phyloP scores from a whole-genome alignment of 805 yeast genomes.

The Barnettozyma californica region DNA sequence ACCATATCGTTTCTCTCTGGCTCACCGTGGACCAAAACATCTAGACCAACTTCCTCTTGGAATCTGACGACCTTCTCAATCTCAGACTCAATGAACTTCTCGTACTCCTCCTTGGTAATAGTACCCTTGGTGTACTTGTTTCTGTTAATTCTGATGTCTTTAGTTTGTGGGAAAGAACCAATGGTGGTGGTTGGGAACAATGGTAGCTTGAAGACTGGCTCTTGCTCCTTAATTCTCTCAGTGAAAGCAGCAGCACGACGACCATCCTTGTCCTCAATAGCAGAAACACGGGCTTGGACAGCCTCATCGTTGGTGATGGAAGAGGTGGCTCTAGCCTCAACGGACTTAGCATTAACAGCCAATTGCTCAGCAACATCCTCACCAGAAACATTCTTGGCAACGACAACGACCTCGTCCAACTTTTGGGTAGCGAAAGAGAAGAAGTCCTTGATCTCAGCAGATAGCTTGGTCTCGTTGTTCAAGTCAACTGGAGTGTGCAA shows the following conservation, averaged over 20 bases:
- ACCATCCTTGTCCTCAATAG: conserved; percentile 68
- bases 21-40: conserved; percentile 99
- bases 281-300: conserved; percentile 82
- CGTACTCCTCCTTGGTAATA: conserved; percentile 91
- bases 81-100: conserved; percentile 93
- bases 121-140: conserved; percentile 97
- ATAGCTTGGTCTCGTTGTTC: conserved; percentile 84
- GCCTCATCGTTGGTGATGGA: conserved; percentile 86
- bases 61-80: conserved; percentile 92
- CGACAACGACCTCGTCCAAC: conserved; percentile 81
- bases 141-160: conserved; percentile 98
- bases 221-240: conserved; percentile 82
- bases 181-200: conserved; percentile 99
- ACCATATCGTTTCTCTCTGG: conserved; percentile 99
- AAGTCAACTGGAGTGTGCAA: conserved; percentile 98
- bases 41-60: conserved; percentile 99
- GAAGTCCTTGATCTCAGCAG: conserved; percentile 91
- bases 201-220: conserved; percentile 85
- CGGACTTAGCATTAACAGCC: conserved; percentile 81
- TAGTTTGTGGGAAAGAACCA: conserved; percentile 99
- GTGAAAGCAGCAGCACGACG: conserved; percentile 86
- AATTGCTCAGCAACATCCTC: conserved; percentile 72
- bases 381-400: conserved; percentile 84
- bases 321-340: conserved; percentile 81
- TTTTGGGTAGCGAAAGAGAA: conserved; percentile 98